phyloP scores from a whole-genome alignment of 2,329 filamentous ascomycete genomes.

The Calonectria honghensis region DNA sequence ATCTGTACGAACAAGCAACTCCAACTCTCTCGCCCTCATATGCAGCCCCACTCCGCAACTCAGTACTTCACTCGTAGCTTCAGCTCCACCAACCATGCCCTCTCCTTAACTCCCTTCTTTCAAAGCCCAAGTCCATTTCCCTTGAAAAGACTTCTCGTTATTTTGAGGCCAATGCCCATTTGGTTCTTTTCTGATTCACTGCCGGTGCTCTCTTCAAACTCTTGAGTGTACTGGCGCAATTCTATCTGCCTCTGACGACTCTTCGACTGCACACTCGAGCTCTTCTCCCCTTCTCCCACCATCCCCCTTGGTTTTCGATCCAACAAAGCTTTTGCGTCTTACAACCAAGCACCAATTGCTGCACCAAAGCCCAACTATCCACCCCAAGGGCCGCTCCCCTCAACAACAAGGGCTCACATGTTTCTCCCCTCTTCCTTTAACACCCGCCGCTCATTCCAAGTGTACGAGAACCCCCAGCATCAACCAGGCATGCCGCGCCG shows the following conservation, averaged over 20 bases:
- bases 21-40: not conserved
- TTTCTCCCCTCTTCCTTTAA: not conserved
- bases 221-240: not conserved
- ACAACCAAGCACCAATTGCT: not conserved
- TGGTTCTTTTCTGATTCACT: not conserved
- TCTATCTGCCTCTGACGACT: not conserved
- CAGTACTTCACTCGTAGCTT: not conserved
- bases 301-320: not conserved
- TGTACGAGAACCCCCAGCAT: not conserved
- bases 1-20: not conserved
- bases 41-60: not conserved
- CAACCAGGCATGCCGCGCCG: constrained; percentile 40
- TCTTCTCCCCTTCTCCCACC: not conserved
- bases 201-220: not conserved
- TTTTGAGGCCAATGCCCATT: not conserved
- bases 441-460: not conserved
- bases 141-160: too few species aligned
- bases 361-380: not conserved
- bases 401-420: not conserved
- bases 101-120: not conserved
- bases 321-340: not conserved
- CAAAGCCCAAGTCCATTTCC: too few species aligned
- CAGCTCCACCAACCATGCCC: not conserved
- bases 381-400: not conserved
- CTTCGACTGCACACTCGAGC: not conserved